Evolutionary conservation across 129 eudicot genomes (phyloP).

Genomic region (Helichrysum umbraculigerum): DNA sequence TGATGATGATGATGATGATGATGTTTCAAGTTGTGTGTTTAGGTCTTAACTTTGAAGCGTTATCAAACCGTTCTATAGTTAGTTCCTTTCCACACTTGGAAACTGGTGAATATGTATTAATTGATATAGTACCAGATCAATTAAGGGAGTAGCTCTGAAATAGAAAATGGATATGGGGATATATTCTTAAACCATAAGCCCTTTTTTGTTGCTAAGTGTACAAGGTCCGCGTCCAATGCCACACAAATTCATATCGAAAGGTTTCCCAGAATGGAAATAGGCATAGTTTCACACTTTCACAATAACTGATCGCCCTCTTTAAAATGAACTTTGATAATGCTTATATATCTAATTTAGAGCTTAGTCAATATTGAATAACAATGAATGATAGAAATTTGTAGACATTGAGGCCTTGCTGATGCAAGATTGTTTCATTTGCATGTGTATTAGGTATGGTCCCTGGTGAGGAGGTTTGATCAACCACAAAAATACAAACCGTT

Average conservation of each 20-base stretch:
- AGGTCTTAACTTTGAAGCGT: neutral
- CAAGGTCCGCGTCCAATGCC: neutral
- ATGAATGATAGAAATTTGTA: neutral
- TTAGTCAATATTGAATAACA: neutral
- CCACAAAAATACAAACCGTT: slow-evolving; percentile 21
- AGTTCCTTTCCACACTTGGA: neutral
- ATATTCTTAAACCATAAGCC: neutral
- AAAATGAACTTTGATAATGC: neutral
- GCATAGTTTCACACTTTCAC: neutral
- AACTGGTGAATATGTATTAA: neutral
- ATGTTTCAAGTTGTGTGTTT: neutral
- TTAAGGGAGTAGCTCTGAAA: neutral
- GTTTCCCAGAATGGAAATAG: neutral
- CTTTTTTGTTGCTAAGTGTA: neutral
- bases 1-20: neutral
- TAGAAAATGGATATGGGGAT: neutral
- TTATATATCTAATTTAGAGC: neutral
- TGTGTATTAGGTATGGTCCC: slow-evolving; percentile 17
- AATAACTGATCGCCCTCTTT: neutral
- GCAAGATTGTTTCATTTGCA: neutral
- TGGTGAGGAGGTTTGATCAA: slow-evolving; percentile 22
- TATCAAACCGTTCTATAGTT: neutral
- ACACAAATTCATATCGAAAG: neutral
- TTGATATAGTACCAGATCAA: neutral
- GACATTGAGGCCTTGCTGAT: neutral